phyloP scores from a whole-genome alignment of 2,329 filamentous ascomycete species.

The Colletotrichum camelliae region DNA sequence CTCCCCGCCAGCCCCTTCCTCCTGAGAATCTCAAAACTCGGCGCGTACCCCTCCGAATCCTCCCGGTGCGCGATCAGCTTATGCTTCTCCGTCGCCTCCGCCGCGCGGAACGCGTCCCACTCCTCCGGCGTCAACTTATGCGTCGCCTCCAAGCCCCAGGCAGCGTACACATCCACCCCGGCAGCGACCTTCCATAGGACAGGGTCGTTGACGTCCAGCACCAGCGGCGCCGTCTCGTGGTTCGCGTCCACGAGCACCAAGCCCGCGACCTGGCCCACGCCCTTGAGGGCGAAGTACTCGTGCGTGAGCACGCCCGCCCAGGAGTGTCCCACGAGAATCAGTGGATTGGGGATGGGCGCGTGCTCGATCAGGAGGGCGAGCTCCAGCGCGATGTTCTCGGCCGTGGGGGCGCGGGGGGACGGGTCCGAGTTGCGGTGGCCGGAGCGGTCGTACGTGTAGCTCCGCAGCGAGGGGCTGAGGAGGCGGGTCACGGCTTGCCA shows the following conservation, averaged over 20 bases:
- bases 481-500: slow-evolving; percentile 1
- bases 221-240: neutral
- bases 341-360: neutral
- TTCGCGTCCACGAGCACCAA: slow-evolving; percentile 4
- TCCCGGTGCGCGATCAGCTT: neutral
- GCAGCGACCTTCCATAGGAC: neutral
- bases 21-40: neutral
- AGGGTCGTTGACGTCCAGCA: neutral
- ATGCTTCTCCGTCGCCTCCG: neutral
- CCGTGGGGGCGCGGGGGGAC: neutral
- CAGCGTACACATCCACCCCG: neutral
- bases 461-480: neutral
- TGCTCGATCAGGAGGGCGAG: neutral
- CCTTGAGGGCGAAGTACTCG: neutral
- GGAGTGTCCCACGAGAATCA: neutral
- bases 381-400: slow-evolving; percentile 1
- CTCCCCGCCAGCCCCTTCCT: neutral
- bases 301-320: slow-evolving; percentile 7
- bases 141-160: neutral
- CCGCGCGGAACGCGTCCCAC: slow-evolving; percentile 1
- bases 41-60: neutral
- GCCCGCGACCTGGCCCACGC: neutral
- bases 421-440: neutral
- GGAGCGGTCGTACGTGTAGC: slow-evolving; percentile 5
- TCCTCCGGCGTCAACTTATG: slow-evolving; percentile 2